phyloP scores from a whole-genome alignment of 441 rosid species.

The Brassica balearica region DNA sequence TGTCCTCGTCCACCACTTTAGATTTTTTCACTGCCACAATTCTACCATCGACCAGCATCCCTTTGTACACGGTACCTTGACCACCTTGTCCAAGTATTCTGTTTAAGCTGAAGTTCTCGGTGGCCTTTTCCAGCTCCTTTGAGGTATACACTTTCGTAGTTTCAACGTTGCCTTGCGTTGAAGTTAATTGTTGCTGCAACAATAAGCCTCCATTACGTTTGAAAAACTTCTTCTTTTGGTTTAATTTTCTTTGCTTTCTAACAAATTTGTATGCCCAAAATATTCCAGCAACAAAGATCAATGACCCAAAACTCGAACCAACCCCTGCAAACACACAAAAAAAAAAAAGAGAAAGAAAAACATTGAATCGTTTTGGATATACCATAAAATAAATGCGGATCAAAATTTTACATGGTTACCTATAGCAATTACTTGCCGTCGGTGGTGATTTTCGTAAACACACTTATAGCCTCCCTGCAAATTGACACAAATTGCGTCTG shows the following conservation, averaged over 20 bases:
- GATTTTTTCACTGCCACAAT: not conserved
- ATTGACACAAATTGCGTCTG: slow-evolving; percentile 17
- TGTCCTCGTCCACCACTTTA: not conserved
- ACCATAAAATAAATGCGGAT: not conserved
- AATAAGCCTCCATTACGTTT: not conserved
- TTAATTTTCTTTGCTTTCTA: not conserved
- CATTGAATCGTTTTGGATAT: not conserved
- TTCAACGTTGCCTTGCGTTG: not conserved
- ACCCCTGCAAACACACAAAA: not conserved
- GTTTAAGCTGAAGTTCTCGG: not conserved
- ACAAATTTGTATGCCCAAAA: not conserved
- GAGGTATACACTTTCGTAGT: not conserved
- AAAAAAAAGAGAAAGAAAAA: not conserved
- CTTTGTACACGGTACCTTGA: not conserved
- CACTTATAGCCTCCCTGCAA: not conserved
- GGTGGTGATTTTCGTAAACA: not conserved
- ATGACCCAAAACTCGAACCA: slow-evolving; percentile 7
- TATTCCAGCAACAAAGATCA: not conserved
- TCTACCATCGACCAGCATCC: not conserved
- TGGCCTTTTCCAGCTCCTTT: not conserved
- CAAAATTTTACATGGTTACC: not conserved
- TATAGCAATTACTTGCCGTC: not conserved
- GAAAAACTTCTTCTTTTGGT: not conserved
- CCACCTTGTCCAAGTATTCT: slow-evolving; percentile 1
- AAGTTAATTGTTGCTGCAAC: not conserved